Conservation (phyloP, 2,329 filamentous ascomycete genomes). For the Cladophialophora bantiana region DNA sequence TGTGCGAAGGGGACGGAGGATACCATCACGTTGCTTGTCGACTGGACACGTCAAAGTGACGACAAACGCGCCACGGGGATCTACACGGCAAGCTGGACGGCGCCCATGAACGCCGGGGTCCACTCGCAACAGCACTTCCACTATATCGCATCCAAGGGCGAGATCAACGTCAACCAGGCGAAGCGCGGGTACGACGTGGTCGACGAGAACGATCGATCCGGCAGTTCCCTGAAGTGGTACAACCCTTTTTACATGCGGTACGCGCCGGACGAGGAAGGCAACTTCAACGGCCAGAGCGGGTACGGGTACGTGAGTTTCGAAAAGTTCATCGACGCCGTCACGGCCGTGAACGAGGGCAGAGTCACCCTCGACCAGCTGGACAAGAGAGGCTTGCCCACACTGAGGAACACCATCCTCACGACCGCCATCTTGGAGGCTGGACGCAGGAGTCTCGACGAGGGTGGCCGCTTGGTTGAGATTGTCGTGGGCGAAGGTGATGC, state of each 20-base stretch:
- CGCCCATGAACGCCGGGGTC: conserved; percentile 89
- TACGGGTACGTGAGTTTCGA: conserved; percentile 96
- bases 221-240: conserved; percentile 72
- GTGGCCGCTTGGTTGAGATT: conserved; percentile 77
- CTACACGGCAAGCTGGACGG: conserved; percentile 94
- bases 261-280: conserved; percentile 90
- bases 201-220: conserved; percentile 65
- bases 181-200: conserved; percentile 94
- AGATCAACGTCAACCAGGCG: conserved; percentile 89
- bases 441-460: conserved; percentile 81
- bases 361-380: conserved; percentile 79
- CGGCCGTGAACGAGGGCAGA: conserved; percentile 75
- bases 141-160: conserved; percentile 83
- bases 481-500: conserved; percentile 60
- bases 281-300: conserved; percentile 88
- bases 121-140: conserved; percentile 98
- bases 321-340: conserved; percentile 91
- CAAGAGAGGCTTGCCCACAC: conserved; percentile 78
- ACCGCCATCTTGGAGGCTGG: conserved; percentile 92
- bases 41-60: conserved; percentile 70
- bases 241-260: conserved; percentile 98
- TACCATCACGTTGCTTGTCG: conserved; percentile 88
- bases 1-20: conserved; percentile 86
- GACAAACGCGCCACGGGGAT: conserved; percentile 79
- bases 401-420: conserved; percentile 88